phyloP scores from a whole-genome alignment of 208 protist genomes.

The Trypanosoma congolense region DNA sequence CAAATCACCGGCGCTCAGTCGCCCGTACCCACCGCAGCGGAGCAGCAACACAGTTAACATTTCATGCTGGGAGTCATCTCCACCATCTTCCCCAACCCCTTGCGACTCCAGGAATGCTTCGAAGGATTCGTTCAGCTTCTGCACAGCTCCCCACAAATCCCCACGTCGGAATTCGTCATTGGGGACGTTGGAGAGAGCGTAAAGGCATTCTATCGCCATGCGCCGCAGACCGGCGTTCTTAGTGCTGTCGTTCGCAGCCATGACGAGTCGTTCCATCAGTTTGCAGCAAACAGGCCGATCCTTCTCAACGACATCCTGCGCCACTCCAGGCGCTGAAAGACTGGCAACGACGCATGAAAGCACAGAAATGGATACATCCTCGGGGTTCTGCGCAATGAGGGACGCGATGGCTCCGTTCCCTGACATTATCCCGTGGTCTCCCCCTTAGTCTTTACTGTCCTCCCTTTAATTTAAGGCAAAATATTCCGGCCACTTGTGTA shows the following conservation, averaged over 20 bases:
- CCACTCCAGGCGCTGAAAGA: slow-evolving; percentile 33
- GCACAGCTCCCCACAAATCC: slow-evolving; percentile 51
- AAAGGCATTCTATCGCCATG: slow-evolving; percentile 67
- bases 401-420: slow-evolving; percentile 45
- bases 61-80: slow-evolving; percentile 36
- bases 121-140: slow-evolving; percentile 70
- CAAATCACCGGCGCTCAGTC: slow-evolving; percentile 58
- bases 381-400: slow-evolving; percentile 48
- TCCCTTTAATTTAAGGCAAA: too few species aligned
- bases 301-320: slow-evolving; percentile 22
- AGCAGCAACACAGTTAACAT: slow-evolving; percentile 80
- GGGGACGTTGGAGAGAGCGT: slow-evolving; percentile 54
- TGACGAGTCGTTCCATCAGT: slow-evolving; percentile 33
- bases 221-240: slow-evolving; percentile 59
- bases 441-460: too few species aligned
- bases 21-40: slow-evolving; percentile 71
- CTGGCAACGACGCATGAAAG: slow-evolving; percentile 51
- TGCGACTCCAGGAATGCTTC: slow-evolving; percentile 61
- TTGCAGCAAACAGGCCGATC: slow-evolving; percentile 25
- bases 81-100: slow-evolving; percentile 2
- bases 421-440: slow-evolving; percentile 19
- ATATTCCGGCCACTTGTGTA: too few species aligned
- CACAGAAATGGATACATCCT: slow-evolving; percentile 38
- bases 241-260: slow-evolving; percentile 51
- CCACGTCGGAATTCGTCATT: slow-evolving; percentile 53